Evolutionary conservation across 2,329 filamentous ascomycete species (phyloP), one percentile per base, ranked within the genome.

Genomic region (Cladosporium sp.): DNA sequence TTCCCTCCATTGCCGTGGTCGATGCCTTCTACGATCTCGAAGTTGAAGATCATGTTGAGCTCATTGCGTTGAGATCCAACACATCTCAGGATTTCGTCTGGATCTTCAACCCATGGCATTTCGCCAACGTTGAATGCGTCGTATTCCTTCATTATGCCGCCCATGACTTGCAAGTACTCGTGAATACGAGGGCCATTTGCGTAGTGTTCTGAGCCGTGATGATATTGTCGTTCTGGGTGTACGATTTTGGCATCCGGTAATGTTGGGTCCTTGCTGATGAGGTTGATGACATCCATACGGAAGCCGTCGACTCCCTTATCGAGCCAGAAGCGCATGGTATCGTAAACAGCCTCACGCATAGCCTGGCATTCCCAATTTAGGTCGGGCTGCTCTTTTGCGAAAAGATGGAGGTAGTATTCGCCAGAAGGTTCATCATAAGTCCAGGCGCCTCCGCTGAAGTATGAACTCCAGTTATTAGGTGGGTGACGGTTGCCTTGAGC

Each of bases 321-420:
- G 0, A 92, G 78, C 88, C 88, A 93, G 63, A 90, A 92, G 2
- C 46, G 49, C 59, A 62, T 60, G 13, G 78, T 77, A 33, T 83
- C 75, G 62, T 88, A 86, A 12, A 92, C 84, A 1, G 86, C 86
- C 41, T 78, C 69, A 9, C 86, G 77, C 0, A 84, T 78, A 13
- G 78, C 79, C 0, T 77, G 74, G 51, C 85, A 87, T 61, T 92
- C 86, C 86, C 86, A 93, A 69, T 93, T 93, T 13, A 93, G 74
- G 59, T 93, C 88, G 0, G 88, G 87, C 64, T 92, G 87, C 59
- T 89, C 83, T 5, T 78, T 78, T 6, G 84, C 83, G 65, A 88
- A 94, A 8, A 93, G 76, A 55, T 86, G 83, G 0, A 91, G 78
- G 60, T 88, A 91, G 64, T 88, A 91, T 67, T 91, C 85, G 46